Evolutionary conservation across 768 basidiomycete species (phyloP).

Genomic region (Suillus clintonianus): DNA sequence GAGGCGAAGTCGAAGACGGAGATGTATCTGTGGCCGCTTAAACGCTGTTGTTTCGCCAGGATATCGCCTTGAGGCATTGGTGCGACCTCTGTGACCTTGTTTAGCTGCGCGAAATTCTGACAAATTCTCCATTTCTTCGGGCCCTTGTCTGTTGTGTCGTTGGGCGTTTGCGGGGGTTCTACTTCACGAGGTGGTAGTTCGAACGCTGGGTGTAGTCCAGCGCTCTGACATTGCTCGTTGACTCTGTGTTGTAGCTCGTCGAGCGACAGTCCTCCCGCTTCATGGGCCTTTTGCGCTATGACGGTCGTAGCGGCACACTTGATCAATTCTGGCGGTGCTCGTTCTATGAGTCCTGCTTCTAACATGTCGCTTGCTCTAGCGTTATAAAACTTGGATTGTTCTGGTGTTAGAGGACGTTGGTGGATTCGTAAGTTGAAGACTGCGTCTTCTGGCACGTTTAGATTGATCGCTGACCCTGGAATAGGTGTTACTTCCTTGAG

Average conservation of each 20-base stretch:
- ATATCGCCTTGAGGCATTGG: conserved; percentile 42
- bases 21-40: conserved; percentile 38
- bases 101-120: conserved; percentile 40
- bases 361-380: background rate
- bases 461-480: background rate
- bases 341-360: background rate
- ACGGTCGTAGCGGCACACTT: conserved; percentile 21
- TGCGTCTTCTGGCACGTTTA: background rate
- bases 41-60: conserved; percentile 34
- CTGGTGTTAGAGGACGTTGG: conserved; percentile 1
- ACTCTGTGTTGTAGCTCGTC: conserved; percentile 36
- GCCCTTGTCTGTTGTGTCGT: too few relatives aligned
- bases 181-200: too few relatives aligned
- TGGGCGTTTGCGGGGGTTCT: too few relatives aligned
- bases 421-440: background rate
- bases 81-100: conserved; percentile 28
- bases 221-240: conserved; percentile 27
- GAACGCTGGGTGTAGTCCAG: background rate
- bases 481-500: conserved; percentile 39
- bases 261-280: conserved; percentile 26
- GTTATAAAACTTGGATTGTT: conserved; percentile 1
- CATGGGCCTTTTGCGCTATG: conserved; percentile 39
- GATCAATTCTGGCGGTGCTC: background rate
- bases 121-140: conserved; percentile 36
- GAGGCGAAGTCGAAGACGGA: background rate